A percentile compares a stretch with the other conserved stretches of the same genome.
These are phyloP conservation scores for Rubia balearica DNA, from an alignment of 305 asterid genomes.

Conservation along the genomic window DNA sequence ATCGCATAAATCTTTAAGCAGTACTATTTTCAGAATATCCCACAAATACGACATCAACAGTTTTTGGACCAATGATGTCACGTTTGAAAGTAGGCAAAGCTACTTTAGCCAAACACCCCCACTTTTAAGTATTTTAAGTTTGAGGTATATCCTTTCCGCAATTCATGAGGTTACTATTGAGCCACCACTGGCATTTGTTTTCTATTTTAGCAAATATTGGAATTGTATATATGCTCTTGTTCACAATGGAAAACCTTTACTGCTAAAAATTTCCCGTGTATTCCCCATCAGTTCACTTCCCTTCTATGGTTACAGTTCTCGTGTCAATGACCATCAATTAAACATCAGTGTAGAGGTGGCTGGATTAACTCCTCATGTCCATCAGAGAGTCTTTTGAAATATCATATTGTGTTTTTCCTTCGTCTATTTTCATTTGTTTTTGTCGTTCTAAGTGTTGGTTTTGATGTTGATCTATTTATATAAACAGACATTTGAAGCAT, in stretches of 20 bases:
- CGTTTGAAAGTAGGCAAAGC: no score
- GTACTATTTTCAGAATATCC: no score
- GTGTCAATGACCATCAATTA: neutral
- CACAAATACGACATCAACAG: no score
- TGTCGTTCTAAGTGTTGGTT: neutral
- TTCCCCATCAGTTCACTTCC: neutral
- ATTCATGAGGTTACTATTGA: neutral
- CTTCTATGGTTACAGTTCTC: neutral
- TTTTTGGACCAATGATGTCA: no score
- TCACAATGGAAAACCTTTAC: neutral
- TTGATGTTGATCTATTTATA: slow-evolving; percentile 2
- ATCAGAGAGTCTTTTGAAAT: neutral
- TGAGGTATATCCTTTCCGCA: no score
- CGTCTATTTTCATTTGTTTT: neutral
- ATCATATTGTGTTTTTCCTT: neutral
- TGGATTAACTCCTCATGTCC: neutral
- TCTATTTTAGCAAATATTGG: neutral
- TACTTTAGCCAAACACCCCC: no score
- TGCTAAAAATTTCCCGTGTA: neutral
- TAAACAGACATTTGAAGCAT: slow-evolving; percentile 74
- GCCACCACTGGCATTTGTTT: neutral
- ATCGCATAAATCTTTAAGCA: no score
- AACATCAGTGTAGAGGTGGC: neutral
- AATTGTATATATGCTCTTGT: neutral
- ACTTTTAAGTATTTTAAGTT: no score